These are phyloP conservation scores for Colletotrichum aenigma DNA, from an alignment of 2,329 filamentous ascomycete genomes.

Conservation along the genomic window DNA sequence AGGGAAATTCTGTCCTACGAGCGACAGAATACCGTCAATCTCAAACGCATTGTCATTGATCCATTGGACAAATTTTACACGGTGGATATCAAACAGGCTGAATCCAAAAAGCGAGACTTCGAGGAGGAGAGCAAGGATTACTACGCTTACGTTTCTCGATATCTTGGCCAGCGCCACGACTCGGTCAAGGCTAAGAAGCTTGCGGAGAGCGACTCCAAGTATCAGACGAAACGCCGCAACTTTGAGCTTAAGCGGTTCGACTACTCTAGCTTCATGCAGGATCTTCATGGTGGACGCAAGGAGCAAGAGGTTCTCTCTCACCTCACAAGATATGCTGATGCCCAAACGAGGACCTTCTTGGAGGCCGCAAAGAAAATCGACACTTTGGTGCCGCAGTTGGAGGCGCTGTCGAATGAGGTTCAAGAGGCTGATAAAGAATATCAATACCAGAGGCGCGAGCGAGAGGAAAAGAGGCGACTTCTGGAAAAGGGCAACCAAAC, in stretches of 20 bases:
- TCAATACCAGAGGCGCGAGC: slow-evolving; percentile 90
- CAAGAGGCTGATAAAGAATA: slow-evolving; percentile 94
- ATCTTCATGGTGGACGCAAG: slow-evolving; percentile 97
- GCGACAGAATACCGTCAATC: slow-evolving; percentile 78
- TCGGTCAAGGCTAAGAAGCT: slow-evolving; percentile 97
- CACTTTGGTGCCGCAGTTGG: slow-evolving; percentile 83
- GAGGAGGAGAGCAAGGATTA: slow-evolving; percentile 99
- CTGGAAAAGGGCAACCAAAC: slow-evolving; percentile 85
- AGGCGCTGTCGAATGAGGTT: slow-evolving; percentile 89
- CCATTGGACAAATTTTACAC: slow-evolving; percentile 91
- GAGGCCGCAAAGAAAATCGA: slow-evolving; percentile 87
- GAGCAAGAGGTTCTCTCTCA: slow-evolving; percentile 96
- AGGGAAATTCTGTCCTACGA: slow-evolving; percentile 89
- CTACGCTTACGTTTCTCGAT: slow-evolving; percentile 92
- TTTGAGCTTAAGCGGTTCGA: slow-evolving; percentile 98
- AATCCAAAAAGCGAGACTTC: slow-evolving; percentile 95
- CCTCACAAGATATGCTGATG: slow-evolving; percentile 90
- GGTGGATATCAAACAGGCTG: slow-evolving; percentile 96
- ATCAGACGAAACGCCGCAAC: slow-evolving; percentile 89
- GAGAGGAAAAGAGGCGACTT: slow-evolving; percentile 89
- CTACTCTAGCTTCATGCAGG: slow-evolving; percentile 98
- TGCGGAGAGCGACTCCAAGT: slow-evolving; percentile 93
- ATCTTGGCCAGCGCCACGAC: slow-evolving; percentile 95
- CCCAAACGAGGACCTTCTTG: slow-evolving; percentile 84
- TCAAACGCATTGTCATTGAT: slow-evolving; percentile 94